A percentile compares a stretch with the other conserved stretches of the same genome.
phyloP scores from a whole-genome alignment of 257 asterid genomes.

The Nicotiana otophora region DNA sequence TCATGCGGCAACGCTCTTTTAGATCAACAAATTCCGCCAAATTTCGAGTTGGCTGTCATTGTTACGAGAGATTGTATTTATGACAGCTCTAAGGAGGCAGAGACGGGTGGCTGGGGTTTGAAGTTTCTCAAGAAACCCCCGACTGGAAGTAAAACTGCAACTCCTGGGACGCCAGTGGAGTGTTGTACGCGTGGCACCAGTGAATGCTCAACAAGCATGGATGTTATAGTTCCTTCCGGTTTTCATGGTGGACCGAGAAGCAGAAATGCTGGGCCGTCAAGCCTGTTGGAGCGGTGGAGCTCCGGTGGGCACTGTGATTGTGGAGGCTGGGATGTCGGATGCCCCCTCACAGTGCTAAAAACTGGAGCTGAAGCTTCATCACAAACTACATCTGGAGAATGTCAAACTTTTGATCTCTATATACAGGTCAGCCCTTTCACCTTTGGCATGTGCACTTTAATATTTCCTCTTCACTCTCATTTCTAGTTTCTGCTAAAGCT shows the following conservation, averaged over 20 bases:
- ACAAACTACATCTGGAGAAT: constrained; percentile 29
- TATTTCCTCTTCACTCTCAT: neutral
- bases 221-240: constrained; percentile 67
- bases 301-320: constrained; percentile 85
- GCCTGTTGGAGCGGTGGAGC: constrained; percentile 68
- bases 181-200: constrained; percentile 25
- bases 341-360: constrained; percentile 64
- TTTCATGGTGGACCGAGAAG: constrained; percentile 81
- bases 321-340: constrained; percentile 96
- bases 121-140: constrained; percentile 59
- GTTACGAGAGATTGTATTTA: constrained; percentile 45
- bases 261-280: constrained; percentile 59
- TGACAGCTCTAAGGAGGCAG: constrained; percentile 34
- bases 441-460: neutral
- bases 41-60: constrained; percentile 74
- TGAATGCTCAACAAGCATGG: constrained; percentile 63
- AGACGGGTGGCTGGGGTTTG: constrained; percentile 87
- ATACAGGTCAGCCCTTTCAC: constrained; percentile 45
- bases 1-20: constrained; percentile 6
- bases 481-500: neutral
- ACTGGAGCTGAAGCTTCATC: constrained; percentile 21
- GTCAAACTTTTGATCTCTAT: constrained; percentile 63
- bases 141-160: constrained; percentile 1
- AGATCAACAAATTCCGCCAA: constrained; percentile 31
- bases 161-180: constrained; percentile 17